Evolutionary conservation across 768 basidiomycete species (phyloP).

Genomic region (Kwoniella shandongensis): DNA sequence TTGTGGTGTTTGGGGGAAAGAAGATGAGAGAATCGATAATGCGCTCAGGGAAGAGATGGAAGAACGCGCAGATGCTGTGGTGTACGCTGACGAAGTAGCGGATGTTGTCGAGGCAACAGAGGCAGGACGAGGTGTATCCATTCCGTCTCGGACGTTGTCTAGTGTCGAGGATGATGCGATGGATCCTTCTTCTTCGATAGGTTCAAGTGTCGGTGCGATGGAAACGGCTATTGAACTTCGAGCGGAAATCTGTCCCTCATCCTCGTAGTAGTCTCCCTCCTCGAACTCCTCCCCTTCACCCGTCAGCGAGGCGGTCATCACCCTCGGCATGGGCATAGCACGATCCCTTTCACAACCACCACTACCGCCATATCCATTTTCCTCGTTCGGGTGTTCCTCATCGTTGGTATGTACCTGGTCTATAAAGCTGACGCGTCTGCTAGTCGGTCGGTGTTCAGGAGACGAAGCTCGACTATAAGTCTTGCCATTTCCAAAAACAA

Average conservation of each 20-base stretch:
- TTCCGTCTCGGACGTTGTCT: not conserved
- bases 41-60: conserved; percentile 26
- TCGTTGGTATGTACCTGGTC: conserved; percentile 9
- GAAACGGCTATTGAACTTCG: conserved; percentile 9
- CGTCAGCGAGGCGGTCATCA: conserved; percentile 16
- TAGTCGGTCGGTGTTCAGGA: conserved; percentile 1
- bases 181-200: conserved; percentile 19
- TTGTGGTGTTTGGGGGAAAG: conserved; percentile 28
- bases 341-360: no score
- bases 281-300: not conserved
- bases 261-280: conserved; percentile 7
- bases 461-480: conserved; percentile 9
- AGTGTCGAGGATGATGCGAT: conserved; percentile 3
- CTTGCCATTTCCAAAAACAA: not conserved
- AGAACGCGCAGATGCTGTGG: conserved; percentile 32
- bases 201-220: conserved; percentile 16
- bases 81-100: conserved; percentile 13
- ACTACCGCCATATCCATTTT: no score
- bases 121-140: not conserved
- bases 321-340: conserved; percentile 4
- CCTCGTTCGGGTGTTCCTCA: conserved; percentile 2
- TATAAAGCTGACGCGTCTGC: conserved; percentile 28
- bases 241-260: conserved; percentile 7
- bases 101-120: conserved; percentile 3
- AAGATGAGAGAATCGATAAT: conserved; percentile 27